Conservation (phyloP, 371 early-diverging fungal genomes). For the Encephalitozoon romaleae region DNA sequence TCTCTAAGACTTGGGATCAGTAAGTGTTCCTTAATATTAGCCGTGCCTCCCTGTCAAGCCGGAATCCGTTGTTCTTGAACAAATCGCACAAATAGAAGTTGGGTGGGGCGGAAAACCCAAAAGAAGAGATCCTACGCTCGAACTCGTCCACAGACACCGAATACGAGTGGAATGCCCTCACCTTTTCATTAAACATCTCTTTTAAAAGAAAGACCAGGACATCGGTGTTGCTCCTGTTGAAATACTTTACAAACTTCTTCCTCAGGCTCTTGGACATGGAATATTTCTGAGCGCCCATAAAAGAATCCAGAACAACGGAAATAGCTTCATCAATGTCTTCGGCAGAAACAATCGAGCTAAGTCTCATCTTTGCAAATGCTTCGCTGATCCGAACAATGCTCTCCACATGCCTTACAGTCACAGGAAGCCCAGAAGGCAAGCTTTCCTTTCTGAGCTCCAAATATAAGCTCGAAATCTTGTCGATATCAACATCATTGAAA, state of each 20-base stretch:
- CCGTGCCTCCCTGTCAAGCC: not conserved
- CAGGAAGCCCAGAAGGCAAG: constrained; percentile 74
- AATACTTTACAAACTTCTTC: constrained; percentile 58
- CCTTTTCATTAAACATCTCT: constrained; percentile 48
- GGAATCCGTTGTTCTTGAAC: constrained; percentile 20
- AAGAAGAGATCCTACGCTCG: not conserved
- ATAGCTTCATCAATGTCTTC: constrained; percentile 92
- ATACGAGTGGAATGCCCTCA: constrained; percentile 10
- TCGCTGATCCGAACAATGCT: constrained; percentile 91
- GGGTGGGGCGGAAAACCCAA: not conserved
- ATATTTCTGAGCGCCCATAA: constrained; percentile 87
- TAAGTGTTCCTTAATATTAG: not conserved
- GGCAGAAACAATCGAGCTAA: constrained; percentile 76
- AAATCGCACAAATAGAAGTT: not conserved
- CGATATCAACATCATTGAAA: constrained; percentile 73
- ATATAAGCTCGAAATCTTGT: constrained; percentile 74
- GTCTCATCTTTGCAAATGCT: constrained; percentile 90
- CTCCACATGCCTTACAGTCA: constrained; percentile 95
- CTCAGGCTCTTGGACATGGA: constrained; percentile 69
- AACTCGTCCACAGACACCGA: constrained; percentile 24
- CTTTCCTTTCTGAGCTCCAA: constrained; percentile 85
- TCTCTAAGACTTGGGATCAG: not conserved
- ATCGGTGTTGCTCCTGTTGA: constrained; percentile 42
- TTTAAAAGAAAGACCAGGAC: constrained; percentile 44
- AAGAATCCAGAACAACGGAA: constrained; percentile 76